A percentile compares a stretch with the other conserved stretches of the same genome.
These are phyloP conservation scores for Penicillium daleae DNA, from an alignment of 495 filamentous ascomycete species.

Conservation along the genomic window DNA sequence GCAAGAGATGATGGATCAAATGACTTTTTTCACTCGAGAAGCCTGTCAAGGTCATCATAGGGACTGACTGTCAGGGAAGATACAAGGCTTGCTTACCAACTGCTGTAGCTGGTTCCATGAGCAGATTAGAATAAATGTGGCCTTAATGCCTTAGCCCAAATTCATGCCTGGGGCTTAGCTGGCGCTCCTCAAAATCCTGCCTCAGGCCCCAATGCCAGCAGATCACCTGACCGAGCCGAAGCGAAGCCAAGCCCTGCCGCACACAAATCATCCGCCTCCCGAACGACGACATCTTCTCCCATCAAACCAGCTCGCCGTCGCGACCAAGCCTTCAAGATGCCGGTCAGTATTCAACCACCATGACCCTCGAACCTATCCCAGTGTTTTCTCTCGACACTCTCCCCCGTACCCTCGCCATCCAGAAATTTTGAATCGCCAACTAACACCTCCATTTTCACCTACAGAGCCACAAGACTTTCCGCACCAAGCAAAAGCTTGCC, in stretches of 20 bases:
- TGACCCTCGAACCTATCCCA: conserved; percentile 21
- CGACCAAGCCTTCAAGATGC: conserved; percentile 74
- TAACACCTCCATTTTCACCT: conserved; percentile 19
- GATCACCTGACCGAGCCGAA: conserved; percentile 50
- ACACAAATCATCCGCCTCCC: conserved; percentile 44
- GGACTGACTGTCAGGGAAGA: not conserved
- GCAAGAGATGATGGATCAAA: not conserved
- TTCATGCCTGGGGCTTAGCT: conserved; percentile 28
- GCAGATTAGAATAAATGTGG: not conserved
- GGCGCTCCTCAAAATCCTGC: not conserved
- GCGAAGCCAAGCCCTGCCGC: conserved; percentile 53
- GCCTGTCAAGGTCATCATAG: not conserved
- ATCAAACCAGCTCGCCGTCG: conserved; percentile 50
- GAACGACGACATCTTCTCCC: conserved; percentile 49
- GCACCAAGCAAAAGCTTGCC: conserved; percentile 99
- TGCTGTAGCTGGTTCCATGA: not conserved
- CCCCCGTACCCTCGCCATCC: conserved; percentile 2
- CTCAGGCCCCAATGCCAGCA: not conserved
- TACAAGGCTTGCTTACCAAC: not conserved
- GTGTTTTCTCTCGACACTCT: not conserved
- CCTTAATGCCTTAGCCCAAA: not conserved
- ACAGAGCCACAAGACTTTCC: conserved; percentile 98
- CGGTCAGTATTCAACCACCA: conserved; percentile 58
- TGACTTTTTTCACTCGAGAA: not conserved
- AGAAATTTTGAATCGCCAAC: conserved; percentile 19